A percentile compares a stretch with the other conserved stretches of the same genome.
Evolutionary conservation across 1,284 basidiomycete genomes (phyloP).

Genomic region (Ceratobasidium sp.): DNA sequence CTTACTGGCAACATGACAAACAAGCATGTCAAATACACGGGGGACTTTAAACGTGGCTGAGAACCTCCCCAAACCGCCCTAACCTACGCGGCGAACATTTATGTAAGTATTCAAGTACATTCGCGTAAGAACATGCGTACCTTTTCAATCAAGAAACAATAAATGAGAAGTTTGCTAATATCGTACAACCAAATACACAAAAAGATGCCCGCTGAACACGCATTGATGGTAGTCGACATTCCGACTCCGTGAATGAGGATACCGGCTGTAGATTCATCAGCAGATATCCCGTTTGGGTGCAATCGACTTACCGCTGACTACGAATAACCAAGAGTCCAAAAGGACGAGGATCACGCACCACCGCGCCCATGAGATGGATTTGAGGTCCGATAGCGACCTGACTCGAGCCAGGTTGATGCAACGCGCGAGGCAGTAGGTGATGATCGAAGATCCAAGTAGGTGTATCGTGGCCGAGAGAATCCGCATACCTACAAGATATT

Average conservation of each 20-base stretch:
- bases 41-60: constrained; percentile 47
- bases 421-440: neutral
- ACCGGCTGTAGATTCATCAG: too few species aligned
- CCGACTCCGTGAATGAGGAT: constrained; percentile 52
- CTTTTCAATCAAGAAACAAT: constrained; percentile 49
- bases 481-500: neutral
- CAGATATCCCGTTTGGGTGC: too few species aligned
- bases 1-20: constrained; percentile 43
- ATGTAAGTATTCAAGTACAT: neutral
- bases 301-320: too few species aligned
- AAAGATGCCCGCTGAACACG: constrained; percentile 50
- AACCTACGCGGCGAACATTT: constrained; percentile 45
- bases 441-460: neutral
- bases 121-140: constrained; percentile 41
- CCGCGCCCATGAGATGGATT: too few species aligned
- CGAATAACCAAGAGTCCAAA: too few species aligned
- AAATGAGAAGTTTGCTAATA: constrained; percentile 50
- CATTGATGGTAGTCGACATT: constrained; percentile 45
- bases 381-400: too few species aligned
- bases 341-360: too few species aligned
- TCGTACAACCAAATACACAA: constrained; percentile 52
- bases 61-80: constrained; percentile 49
- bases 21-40: constrained; percentile 50
- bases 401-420: too few species aligned
- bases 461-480: neutral